phyloP scores from a whole-genome alignment of 2,329 filamentous ascomycete species.

The Incumbomyces delicatus region DNA sequence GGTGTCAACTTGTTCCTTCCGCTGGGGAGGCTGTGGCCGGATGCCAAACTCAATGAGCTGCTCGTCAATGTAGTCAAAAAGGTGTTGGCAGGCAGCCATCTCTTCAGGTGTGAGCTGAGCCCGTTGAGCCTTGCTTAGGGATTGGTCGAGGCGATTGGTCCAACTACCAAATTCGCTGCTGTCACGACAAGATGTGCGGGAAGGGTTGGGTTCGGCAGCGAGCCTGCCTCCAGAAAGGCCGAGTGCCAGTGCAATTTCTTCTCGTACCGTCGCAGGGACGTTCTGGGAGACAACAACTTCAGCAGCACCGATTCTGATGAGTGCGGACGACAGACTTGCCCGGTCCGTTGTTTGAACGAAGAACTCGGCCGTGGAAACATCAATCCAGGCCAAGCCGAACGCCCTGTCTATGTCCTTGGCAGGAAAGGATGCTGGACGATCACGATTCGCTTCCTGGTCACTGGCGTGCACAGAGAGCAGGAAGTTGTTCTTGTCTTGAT shows the following conservation, averaged over 20 bases:
- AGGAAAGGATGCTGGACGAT: constrained; percentile 23
- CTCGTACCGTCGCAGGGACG: constrained; percentile 47
- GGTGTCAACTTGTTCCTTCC: constrained; percentile 62
- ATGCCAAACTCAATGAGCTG: constrained; percentile 68
- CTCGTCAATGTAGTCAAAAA: constrained; percentile 77
- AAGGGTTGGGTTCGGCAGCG: constrained; percentile 41
- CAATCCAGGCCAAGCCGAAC: constrained; percentile 83
- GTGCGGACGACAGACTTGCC: constrained; percentile 62
- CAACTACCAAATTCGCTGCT: constrained; percentile 44
- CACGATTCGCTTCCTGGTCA: constrained; percentile 6
- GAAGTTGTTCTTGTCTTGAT: constrained; percentile 88
- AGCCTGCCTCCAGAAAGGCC: constrained; percentile 66
- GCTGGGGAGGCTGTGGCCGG: constrained; percentile 72
- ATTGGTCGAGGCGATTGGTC: constrained; percentile 65
- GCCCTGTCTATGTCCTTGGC: constrained; percentile 28
- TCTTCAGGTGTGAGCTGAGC: constrained; percentile 58
- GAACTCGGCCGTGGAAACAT: constrained; percentile 91
- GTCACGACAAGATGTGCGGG: constrained; percentile 30
- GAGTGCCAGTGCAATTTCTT: constrained; percentile 57
- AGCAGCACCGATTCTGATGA: constrained; percentile 72
- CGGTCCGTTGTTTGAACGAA: constrained; percentile 69
- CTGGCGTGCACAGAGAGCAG: constrained; percentile 65
- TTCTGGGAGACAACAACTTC: constrained; percentile 72
- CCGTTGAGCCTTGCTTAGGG: constrained; percentile 46
- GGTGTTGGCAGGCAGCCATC: constrained; percentile 62